Evolutionary conservation across 306 rosid genomes (phyloP), one percentile per base, ranked within the genome.

Genomic region (Urtica urens): DNA sequence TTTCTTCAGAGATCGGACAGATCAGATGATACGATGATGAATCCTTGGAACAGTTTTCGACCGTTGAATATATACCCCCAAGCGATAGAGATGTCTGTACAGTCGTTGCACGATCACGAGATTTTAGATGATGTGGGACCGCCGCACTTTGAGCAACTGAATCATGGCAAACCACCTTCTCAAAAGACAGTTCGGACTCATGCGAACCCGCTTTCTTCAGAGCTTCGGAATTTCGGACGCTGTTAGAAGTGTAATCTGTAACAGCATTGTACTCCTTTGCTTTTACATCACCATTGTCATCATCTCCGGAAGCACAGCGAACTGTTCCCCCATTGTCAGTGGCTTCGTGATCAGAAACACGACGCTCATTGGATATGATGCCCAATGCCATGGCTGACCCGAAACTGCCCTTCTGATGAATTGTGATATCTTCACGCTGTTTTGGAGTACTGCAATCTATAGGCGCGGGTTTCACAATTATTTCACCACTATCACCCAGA

Each of bases 401-500:
- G 28, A 41, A 38, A 49, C 47, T 27, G 13, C 58, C 62, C 56
- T 48, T 49, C 60, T 57, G 69, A 28, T 19, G 29, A 30, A 49
- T 50, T 17, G 28, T 57, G 24, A 24, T 26, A 46, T 46, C 70
- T 41, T 51, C 60, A 55, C 38, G 51, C 57, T 17, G 72, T 45
- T 27, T 41, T 62, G 49, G 26, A 40, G 62, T 28, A 39, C 56
- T 65, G 53, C 57, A 47, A 16, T 39, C 46, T 58, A 44, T 13
- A 59, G 27, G 73, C 46, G 45, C 11, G 4, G 63, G 40, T 37
- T 54, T 53, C 28, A 38, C 57, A 10, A 54, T 22, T 17, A n/a
- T 59, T 49, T 20, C 42, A 64, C n/a, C 62, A 38, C 58, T 61
- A 51, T 42, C 72, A 38, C 51, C 72, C 62, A 55, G 53, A 62